phyloP scores from a whole-genome alignment of 2,329 filamentous ascomycete genomes.

The Stachybotrys chartarum region DNA sequence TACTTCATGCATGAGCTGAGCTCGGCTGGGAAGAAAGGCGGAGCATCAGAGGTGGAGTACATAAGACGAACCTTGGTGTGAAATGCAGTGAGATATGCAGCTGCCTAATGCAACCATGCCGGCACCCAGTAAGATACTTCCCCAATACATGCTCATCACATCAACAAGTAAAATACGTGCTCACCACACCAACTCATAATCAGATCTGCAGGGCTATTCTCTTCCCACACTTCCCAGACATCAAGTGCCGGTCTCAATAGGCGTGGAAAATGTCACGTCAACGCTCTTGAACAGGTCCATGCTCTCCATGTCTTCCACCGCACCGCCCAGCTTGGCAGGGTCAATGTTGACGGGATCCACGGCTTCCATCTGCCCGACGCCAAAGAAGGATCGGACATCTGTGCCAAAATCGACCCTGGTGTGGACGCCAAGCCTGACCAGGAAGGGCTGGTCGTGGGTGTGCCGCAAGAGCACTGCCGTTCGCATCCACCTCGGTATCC shows the following conservation, averaged over 20 bases:
- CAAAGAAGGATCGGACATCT: not conserved
- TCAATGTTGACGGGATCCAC: not conserved
- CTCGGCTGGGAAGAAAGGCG: not conserved
- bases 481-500: no score
- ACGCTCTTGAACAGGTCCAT: not conserved
- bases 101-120: no score
- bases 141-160: not conserved
- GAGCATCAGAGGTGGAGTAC: not conserved
- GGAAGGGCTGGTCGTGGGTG: no score
- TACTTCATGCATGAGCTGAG: no score
- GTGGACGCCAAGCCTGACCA: no score
- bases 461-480: no score
- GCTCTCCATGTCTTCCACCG: not conserved
- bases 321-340: not conserved
- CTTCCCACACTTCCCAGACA: not conserved
- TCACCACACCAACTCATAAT: not conserved
- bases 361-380: not conserved
- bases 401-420: no score
- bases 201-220: not conserved
- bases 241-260: not conserved
- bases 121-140: not conserved
- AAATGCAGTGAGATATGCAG: not conserved
- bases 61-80: not conserved
- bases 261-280: not conserved
- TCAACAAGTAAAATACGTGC: not conserved